phyloP scores from a whole-genome alignment of 805 yeast species.

The Kuraishia capsulata region DNA sequence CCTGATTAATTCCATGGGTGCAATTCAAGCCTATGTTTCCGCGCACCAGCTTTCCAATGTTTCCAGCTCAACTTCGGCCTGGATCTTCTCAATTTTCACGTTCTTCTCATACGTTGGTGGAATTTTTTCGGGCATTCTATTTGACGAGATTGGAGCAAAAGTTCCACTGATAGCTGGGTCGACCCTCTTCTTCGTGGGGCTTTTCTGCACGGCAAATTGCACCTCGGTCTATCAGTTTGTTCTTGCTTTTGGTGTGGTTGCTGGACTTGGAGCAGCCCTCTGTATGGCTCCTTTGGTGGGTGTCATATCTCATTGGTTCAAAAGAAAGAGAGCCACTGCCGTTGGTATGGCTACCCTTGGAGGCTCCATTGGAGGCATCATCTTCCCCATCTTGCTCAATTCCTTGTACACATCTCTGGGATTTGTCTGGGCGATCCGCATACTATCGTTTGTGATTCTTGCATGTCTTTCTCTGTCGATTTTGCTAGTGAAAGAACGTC shows the following conservation, averaged over 20 bases:
- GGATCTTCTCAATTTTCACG: constrained; percentile 56
- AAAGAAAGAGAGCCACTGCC: constrained; percentile 29
- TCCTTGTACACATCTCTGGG: constrained; percentile 38
- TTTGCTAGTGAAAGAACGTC: constrained; percentile 26
- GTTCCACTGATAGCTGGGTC: constrained; percentile 32
- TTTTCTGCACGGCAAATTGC: constrained; percentile 42
- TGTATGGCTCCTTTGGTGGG: constrained; percentile 36
- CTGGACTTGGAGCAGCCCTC: constrained; percentile 33
- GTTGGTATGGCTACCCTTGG: constrained; percentile 31
- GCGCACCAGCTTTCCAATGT: constrained; percentile 40
- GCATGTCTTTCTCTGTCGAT: constrained; percentile 17
- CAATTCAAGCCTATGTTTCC: constrained; percentile 50
- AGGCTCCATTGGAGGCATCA: constrained; percentile 58
- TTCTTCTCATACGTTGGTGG: constrained; percentile 39
- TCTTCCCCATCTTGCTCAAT: constrained; percentile 46
- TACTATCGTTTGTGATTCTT: constrained; percentile 27
- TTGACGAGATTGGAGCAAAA: constrained; percentile 44
- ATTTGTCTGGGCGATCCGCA: constrained; percentile 51
- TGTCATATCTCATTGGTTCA: constrained; percentile 37
- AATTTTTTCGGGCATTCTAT: constrained; percentile 46
- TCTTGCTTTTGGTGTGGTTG: constrained; percentile 27
- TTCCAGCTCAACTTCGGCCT: constrained; percentile 40
- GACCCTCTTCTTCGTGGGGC: constrained; percentile 32
- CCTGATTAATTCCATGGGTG: constrained; percentile 49
- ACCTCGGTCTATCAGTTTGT: constrained; percentile 28